phyloP scores from a whole-genome alignment of 371 early-diverging fungal species.

The Haplosporangium sp. region DNA sequence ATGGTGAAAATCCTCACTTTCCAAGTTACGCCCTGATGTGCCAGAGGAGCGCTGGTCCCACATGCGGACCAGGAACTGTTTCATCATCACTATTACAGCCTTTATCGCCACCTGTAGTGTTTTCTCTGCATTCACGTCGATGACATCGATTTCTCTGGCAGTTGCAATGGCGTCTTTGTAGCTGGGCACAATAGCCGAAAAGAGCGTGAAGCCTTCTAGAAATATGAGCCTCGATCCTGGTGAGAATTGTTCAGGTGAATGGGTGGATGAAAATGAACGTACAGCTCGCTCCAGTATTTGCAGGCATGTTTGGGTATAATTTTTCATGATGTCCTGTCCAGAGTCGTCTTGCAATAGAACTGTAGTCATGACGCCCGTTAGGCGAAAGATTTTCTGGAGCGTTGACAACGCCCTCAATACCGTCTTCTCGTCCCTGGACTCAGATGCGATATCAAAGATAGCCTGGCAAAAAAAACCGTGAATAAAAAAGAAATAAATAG shows the following conservation, averaged over 20 bases:
- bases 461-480: slow-evolving; percentile 4
- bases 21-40: neutral
- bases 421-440: slow-evolving; percentile 33
- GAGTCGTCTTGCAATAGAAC: slow-evolving; percentile 12
- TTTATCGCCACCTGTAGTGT: slow-evolving; percentile 9
- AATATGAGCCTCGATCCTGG: slow-evolving; percentile 13
- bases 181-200: slow-evolving; percentile 20
- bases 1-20: slow-evolving; percentile 8
- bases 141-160: neutral
- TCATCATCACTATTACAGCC: slow-evolving; percentile 22
- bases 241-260: too few species aligned
- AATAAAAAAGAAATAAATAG: neutral
- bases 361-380: slow-evolving; percentile 25
- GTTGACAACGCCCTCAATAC: slow-evolving; percentile 22
- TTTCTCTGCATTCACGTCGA: neutral
- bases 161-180: neutral
- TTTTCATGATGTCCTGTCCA: slow-evolving; percentile 10
- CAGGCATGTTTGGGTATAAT: slow-evolving; percentile 19
- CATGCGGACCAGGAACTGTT: slow-evolving; percentile 20
- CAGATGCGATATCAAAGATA: slow-evolving; percentile 32
- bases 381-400: slow-evolving; percentile 29
- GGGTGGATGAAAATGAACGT: slow-evolving; percentile 2
- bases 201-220: slow-evolving; percentile 24
- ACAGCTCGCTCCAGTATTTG: slow-evolving; percentile 21
- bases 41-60: slow-evolving; percentile 7